A percentile compares a stretch with the other conserved stretches of the same genome.
Evolutionary conservation across 2,329 filamentous ascomycete species (phyloP).

Genomic region (Annulohypoxylon truncatum): DNA sequence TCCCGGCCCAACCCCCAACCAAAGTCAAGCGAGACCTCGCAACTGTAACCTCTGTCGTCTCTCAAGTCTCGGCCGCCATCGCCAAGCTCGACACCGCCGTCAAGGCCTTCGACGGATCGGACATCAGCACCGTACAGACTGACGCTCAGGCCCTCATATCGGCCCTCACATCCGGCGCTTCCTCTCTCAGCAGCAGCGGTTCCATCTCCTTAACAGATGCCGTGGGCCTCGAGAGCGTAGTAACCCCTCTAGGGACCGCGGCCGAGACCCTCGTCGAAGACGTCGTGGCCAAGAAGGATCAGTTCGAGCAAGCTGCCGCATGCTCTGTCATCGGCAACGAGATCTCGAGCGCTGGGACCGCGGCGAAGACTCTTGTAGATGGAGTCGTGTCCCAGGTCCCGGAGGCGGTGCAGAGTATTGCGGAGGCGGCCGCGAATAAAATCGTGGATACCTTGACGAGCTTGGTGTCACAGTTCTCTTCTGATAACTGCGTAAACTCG

Average conservation of each 20-base stretch:
- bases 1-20: constrained; percentile 27
- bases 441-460: constrained; percentile 33
- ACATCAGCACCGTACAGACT: constrained; percentile 41
- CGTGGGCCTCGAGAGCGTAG: constrained; percentile 26
- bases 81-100: constrained; percentile 47
- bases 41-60: constrained; percentile 41
- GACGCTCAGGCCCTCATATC: constrained; percentile 42
- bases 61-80: constrained; percentile 43
- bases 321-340: constrained; percentile 32
- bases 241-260: constrained; percentile 20
- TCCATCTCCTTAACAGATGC: constrained; percentile 35
- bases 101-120: constrained; percentile 44
- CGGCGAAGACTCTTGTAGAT: constrained; percentile 38
- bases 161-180: constrained; percentile 39
- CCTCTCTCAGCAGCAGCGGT: constrained; percentile 21
- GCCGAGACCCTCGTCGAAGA: constrained; percentile 37
- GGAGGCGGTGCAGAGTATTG: constrained; percentile 28
- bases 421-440: constrained; percentile 16
- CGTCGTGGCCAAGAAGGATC: constrained; percentile 40
- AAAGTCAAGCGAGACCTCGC: constrained; percentile 40
- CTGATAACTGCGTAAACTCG: constrained; percentile 35
- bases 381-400: constrained; percentile 39
- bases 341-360: constrained; percentile 29
- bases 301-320: constrained; percentile 39
- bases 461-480: constrained; percentile 32